These are phyloP conservation scores for Thalia dealbata DNA, from an alignment of 176 grass and related monocot species.

Conservation along the genomic window DNA sequence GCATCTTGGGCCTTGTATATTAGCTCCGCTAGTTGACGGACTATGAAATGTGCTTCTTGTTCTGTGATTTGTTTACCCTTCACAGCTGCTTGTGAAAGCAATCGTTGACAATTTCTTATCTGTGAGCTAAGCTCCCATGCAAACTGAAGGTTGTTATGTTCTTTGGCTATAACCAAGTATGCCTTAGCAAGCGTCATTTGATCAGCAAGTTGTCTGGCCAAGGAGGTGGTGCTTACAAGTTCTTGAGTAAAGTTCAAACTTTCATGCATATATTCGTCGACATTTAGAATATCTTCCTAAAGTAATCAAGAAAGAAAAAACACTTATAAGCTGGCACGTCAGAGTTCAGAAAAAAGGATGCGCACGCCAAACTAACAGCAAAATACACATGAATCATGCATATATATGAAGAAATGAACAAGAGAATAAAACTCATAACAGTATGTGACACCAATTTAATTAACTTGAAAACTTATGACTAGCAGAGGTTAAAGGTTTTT, in stretches of 20 bases:
- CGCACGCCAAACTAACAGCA: background rate
- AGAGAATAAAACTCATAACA: background rate
- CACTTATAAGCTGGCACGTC: conserved; percentile 17
- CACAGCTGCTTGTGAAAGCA: conserved; percentile 80
- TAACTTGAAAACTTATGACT: background rate
- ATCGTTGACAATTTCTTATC: conserved; percentile 75
- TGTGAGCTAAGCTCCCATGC: conserved; percentile 94
- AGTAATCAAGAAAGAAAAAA: conserved; percentile 25
- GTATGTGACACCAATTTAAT: background rate
- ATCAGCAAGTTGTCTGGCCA: conserved; percentile 75
- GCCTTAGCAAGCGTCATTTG: conserved; percentile 97
- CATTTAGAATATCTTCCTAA: conserved; percentile 49
- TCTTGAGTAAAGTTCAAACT: conserved; percentile 88
- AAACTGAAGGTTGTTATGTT: conserved; percentile 78
- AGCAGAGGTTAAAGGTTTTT: no score
- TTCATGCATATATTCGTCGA: conserved; percentile 28
- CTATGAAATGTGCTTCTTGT: conserved; percentile 70
- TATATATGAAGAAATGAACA: background rate
- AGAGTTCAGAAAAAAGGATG: background rate
- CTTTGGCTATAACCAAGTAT: conserved; percentile 88
- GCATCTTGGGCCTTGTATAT: conserved; percentile 94
- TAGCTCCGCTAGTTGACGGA: conserved; percentile 58
- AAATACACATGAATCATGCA: background rate
- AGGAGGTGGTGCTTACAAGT: conserved; percentile 87
- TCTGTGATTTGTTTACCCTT: conserved; percentile 57